These are phyloP conservation scores for Colletotrichum camelliae DNA, from an alignment of 2,329 filamentous ascomycete genomes.

Conservation along the genomic window DNA sequence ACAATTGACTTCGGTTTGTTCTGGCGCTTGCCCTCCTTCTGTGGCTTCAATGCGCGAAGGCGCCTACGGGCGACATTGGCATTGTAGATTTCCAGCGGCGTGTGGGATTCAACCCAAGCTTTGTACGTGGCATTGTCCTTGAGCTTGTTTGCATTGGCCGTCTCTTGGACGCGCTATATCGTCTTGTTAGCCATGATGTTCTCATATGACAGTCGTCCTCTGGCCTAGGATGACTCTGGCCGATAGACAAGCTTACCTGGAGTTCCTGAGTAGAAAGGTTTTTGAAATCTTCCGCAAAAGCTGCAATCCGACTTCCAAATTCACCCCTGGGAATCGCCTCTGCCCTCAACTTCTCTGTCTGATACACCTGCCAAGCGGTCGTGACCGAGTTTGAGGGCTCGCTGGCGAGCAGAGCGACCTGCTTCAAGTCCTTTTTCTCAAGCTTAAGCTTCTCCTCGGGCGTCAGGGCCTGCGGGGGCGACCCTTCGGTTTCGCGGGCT, in stretches of 20 bases:
- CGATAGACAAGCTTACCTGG: slow-evolving; percentile 41
- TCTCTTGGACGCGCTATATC: slow-evolving; percentile 39
- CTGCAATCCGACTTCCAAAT: slow-evolving; percentile 24
- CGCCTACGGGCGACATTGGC: slow-evolving; percentile 54
- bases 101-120: slow-evolving; percentile 53
- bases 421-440: slow-evolving; percentile 41
- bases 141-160: slow-evolving; percentile 42
- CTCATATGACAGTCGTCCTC: background rate
- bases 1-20: slow-evolving; percentile 36
- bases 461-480: slow-evolving; percentile 31
- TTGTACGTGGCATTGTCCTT: slow-evolving; percentile 45
- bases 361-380: slow-evolving; percentile 43
- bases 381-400: slow-evolving; percentile 40
- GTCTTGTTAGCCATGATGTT: background rate
- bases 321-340: background rate
- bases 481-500: slow-evolving; percentile 1
- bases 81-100: slow-evolving; percentile 41
- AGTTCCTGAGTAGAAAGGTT: slow-evolving; percentile 43
- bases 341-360: slow-evolving; percentile 33
- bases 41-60: slow-evolving; percentile 33
- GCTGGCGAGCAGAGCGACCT: slow-evolving; percentile 41
- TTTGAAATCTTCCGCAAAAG: slow-evolving; percentile 40
- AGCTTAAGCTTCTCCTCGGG: slow-evolving; percentile 42
- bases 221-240: slow-evolving; percentile 20
- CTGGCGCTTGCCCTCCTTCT: background rate